Base-by-base conservation (phyloP, 306 rosid genomes). In the Cicer pinnatifidum region DNA sequence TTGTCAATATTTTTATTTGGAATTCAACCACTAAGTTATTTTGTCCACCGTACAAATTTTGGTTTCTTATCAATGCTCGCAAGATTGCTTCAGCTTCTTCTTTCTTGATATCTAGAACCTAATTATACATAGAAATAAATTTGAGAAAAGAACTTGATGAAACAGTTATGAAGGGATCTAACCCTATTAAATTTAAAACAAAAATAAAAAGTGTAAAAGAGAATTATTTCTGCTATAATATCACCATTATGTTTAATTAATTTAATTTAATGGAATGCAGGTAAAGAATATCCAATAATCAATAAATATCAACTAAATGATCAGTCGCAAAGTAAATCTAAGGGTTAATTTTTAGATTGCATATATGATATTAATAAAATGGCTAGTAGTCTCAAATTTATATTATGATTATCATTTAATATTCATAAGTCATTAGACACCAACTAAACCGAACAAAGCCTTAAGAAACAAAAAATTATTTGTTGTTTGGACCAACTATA, bases 21-120 rank as follows among this genome's bases (percentile, higher is more conserved):
- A 85, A 75, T 11, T 78, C 80, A 67, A 66, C 51, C 7, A 37
- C 63, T 9, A 72, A 52, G 5, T 77, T 65, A 35, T 46, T 78
- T 41, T 28, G 70, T 37, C 54, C 69, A 1, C 43, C 60, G 8
- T 75, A 75, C 52, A 69, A 40, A 28, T 5, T 71, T 65, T 59
- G 80, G 15, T 71, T 67, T 1, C 54, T 59, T 11, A 75, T 13
- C 38, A 85, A 17, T 59, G 79, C 85, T 67, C 80, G 69, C 17
- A 85, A 66, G 6, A 82, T 67, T 2, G 77, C 85, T 54, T 16
- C 77, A 4, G 75, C 82, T 67, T 85, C 84, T 71, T 85, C 85
- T 39, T 78, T 61, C 7, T 78, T 85, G 11, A 75, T 7, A 60
- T 85, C 75, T 52, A 85, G 51, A 72, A 44, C 77, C 88, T 84